phyloP scores from a whole-genome alignment of 257 asterid genomes.

The Solanum okadae region DNA sequence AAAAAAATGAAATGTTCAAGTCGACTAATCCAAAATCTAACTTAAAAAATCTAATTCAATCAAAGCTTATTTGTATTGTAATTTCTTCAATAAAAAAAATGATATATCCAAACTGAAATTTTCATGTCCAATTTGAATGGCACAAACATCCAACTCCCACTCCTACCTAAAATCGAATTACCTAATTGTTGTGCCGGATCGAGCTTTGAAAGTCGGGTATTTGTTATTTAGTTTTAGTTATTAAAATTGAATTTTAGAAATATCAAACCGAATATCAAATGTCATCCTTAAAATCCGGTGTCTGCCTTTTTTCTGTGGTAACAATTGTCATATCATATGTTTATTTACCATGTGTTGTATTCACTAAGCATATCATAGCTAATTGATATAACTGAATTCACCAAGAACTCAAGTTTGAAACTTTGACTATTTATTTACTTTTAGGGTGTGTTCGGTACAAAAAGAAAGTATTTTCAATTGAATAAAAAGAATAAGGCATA shows the following conservation, averaged over 20 bases:
- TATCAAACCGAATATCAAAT: background rate
- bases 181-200: background rate
- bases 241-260: too few relatives aligned
- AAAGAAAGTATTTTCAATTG: background rate
- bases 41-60: background rate
- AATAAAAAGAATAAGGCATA: too few relatives aligned
- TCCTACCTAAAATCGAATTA: background rate
- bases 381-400: too few relatives aligned
- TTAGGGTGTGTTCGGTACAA: background rate
- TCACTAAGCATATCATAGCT: too few relatives aligned
- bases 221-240: background rate
- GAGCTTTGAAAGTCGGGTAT: background rate
- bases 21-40: background rate
- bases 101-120: background rate
- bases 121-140: background rate
- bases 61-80: background rate
- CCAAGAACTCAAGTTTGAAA: too few relatives aligned
- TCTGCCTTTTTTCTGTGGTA: too few relatives aligned
- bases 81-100: background rate
- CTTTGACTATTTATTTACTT: too few relatives aligned
- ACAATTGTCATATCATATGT: too few relatives aligned
- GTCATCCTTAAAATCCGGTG: too few relatives aligned
- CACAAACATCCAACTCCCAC: background rate
- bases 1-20: background rate
- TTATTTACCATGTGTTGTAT: too few relatives aligned